A percentile compares a stretch with the other conserved stretches of the same genome.
phyloP scores from a whole-genome alignment of 2,329 filamentous ascomycete genomes.

The Verticillium nonalfalfae region DNA sequence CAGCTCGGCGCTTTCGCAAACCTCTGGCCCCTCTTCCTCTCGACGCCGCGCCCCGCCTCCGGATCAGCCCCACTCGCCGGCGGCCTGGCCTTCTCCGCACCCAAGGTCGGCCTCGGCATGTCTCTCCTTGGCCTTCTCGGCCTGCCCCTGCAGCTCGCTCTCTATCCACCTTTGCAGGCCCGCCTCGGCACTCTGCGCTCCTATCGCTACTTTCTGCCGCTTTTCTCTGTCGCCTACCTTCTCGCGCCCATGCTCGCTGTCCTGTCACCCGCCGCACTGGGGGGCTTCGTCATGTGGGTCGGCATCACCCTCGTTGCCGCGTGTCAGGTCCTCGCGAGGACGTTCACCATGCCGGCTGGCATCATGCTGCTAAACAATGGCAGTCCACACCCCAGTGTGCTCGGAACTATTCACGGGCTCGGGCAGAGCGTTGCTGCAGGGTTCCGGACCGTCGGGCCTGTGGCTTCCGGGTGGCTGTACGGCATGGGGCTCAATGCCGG shows the following conservation, averaged over 20 bases:
- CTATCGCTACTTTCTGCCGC: constrained; percentile 58
- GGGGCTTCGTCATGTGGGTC: constrained; percentile 49
- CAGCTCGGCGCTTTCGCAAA: constrained; percentile 65
- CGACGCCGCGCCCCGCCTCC: constrained; percentile 48
- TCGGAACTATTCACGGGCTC: constrained; percentile 51
- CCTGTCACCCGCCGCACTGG: constrained; percentile 41
- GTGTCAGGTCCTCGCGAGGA: constrained; percentile 66
- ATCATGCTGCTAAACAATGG: constrained; percentile 57
- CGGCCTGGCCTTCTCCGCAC: constrained; percentile 60
- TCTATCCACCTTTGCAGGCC: constrained; percentile 61
- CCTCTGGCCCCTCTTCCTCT: constrained; percentile 64
- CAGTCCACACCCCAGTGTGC: constrained; percentile 49
- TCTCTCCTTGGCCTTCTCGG: constrained; percentile 64
- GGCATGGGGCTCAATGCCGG: constrained; percentile 36
- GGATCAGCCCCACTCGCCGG: constrained; percentile 45
- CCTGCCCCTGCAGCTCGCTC: constrained; percentile 60
- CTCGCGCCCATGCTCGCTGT: constrained; percentile 62
- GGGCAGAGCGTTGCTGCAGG: constrained; percentile 43
- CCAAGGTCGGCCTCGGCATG: constrained; percentile 62
- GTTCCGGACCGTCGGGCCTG: constrained; percentile 43
- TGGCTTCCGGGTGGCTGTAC: constrained; percentile 42
- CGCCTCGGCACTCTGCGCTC: constrained; percentile 59
- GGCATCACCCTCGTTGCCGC: constrained; percentile 56
- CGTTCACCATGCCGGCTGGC: constrained; percentile 56
- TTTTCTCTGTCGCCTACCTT: constrained; percentile 63